phyloP scores from a whole-genome alignment of 1,284 basidiomycete genomes.

The Cutaneotrichosporon arboriforme region DNA sequence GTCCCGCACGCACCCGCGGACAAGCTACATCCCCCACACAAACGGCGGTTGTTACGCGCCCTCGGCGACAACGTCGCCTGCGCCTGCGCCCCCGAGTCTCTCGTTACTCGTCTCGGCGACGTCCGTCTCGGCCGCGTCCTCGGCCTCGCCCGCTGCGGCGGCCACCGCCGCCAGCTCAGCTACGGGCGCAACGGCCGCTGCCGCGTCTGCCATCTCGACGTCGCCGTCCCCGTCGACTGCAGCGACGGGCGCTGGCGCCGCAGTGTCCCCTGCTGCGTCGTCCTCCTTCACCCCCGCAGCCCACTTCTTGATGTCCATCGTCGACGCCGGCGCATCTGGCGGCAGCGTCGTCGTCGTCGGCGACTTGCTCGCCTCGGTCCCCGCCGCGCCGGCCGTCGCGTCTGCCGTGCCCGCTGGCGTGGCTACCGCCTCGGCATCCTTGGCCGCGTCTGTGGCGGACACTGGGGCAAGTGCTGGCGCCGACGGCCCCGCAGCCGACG shows the following conservation, averaged over 20 bases:
- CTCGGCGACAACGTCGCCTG: slow-evolving; percentile 21
- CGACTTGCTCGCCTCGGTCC: background rate
- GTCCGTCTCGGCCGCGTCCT: background rate
- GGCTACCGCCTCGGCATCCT: background rate
- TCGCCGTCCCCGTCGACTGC: slow-evolving; percentile 7
- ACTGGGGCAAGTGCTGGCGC: background rate
- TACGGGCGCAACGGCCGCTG: background rate
- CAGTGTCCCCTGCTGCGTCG: slow-evolving; percentile 1
- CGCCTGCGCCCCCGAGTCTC: slow-evolving; percentile 14
- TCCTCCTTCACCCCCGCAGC: slow-evolving; percentile 10
- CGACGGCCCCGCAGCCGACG: background rate
- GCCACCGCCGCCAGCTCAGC: background rate
- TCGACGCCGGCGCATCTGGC: background rate
- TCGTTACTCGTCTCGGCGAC: too few relatives aligned
- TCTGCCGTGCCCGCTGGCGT: background rate
- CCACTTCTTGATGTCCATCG: slow-evolving; percentile 18
- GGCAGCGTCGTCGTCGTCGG: background rate
- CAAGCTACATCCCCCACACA: background rate
- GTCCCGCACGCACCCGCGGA: too few relatives aligned
- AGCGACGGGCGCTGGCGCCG: background rate
- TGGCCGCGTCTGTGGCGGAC: background rate
- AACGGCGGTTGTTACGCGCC: slow-evolving; percentile 19
- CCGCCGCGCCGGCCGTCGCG: background rate
- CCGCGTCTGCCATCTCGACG: slow-evolving; percentile 16
- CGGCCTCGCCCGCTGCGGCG: background rate